A percentile compares a stretch with the other conserved stretches of the same genome.
phyloP scores from a whole-genome alignment of 192 early-diverging fungal species.

The Umbelopsis sp. region DNA sequence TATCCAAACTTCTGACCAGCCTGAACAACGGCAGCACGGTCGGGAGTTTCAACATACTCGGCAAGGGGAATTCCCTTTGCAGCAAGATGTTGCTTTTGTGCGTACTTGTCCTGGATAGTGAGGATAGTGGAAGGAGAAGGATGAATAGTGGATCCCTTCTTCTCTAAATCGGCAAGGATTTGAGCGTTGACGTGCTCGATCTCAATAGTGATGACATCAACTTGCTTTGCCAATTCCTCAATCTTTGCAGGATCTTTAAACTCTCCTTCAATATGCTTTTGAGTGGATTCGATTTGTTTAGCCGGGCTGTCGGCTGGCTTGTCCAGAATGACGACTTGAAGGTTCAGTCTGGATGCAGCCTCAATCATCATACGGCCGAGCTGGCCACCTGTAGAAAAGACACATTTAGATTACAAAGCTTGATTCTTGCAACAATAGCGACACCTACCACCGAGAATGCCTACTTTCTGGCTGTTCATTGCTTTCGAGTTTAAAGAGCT shows the following conservation, averaged over 20 bases:
- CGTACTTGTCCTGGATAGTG: slow-evolving; percentile 96
- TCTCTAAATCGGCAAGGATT: slow-evolving; percentile 64
- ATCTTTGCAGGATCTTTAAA: slow-evolving; percentile 85
- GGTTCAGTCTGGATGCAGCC: slow-evolving; percentile 89
- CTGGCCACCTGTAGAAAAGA: slow-evolving; percentile 87
- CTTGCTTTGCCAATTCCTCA: slow-evolving; percentile 69
- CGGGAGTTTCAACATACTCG: slow-evolving; percentile 64
- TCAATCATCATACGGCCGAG: slow-evolving; percentile 98
- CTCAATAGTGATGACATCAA: slow-evolving; percentile 92
- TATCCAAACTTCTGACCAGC: slow-evolving; percentile 78
- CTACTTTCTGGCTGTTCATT: slow-evolving; percentile 57
- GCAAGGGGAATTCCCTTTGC: slow-evolving; percentile 71
- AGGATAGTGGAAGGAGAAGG: slow-evolving; percentile 82
- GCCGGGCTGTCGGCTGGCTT: slow-evolving; percentile 73
- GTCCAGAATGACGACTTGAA: slow-evolving; percentile 87
- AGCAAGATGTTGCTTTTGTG: slow-evolving; percentile 83
- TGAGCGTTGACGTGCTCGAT: slow-evolving; percentile 94
- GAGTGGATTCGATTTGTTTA: slow-evolving; percentile 76
- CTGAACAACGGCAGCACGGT: slow-evolving; percentile 52
- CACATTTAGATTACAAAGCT: slow-evolving; percentile 36
- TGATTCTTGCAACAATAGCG: slow-evolving; percentile 23
- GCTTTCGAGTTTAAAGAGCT: not conserved
- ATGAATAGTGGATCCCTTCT: slow-evolving; percentile 61
- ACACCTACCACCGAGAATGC: slow-evolving; percentile 55
- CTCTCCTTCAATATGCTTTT: slow-evolving; percentile 75